Base-by-base conservation (phyloP, 148 eudicot species). In the Silene conica region DNA sequence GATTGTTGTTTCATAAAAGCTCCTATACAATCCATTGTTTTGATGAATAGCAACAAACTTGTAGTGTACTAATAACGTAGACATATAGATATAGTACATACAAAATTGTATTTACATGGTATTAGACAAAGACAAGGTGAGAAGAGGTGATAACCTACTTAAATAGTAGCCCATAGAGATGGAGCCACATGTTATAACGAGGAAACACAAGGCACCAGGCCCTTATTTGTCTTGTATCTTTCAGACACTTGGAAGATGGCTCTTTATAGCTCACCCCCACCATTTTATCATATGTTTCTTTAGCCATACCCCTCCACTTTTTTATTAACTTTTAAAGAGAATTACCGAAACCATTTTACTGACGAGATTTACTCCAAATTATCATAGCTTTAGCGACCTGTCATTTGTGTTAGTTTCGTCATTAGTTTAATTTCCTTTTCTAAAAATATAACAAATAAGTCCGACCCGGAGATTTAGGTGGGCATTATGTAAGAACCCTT, bases 211-310 rank as follows among this genome's bases (percentile, higher is more conserved):
- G 69, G 74, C 73, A 76, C 58, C 2, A 71, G 79, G 79, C 70
- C 76, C 83, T 76, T 76, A 18, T 15, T 66, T 80, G 79, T 76
- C 76, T 80, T 80, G 69, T 76, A 74, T 5, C 77, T 71, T 25
- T 57, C 72, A 67, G 76, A 63, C 83, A 72, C 76, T 75, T 56
- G 31, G 41, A 63, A 22, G 74, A 61, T 41, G 63, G 52, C 1
- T 9, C 54, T 67, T 68, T 28, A 60, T 52, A 59, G 26, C 8
- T 20, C 5, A 22, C 52, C 31, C 73, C 77, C 77, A 16, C 73
- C 60, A 10, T 38, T 10, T 34, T 34, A 34, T 34, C 41, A 34
- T 34, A 34, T 34, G 41, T 34, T 34, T 34, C 5, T 3, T 34
- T 34, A 34, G 41, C 41, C 41, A n/a, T 34, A 34, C 41, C 41